These are phyloP conservation scores for Magnusiomyces starmeri DNA, from an alignment of 1,139 yeast genomes.

Conservation along the genomic window DNA sequence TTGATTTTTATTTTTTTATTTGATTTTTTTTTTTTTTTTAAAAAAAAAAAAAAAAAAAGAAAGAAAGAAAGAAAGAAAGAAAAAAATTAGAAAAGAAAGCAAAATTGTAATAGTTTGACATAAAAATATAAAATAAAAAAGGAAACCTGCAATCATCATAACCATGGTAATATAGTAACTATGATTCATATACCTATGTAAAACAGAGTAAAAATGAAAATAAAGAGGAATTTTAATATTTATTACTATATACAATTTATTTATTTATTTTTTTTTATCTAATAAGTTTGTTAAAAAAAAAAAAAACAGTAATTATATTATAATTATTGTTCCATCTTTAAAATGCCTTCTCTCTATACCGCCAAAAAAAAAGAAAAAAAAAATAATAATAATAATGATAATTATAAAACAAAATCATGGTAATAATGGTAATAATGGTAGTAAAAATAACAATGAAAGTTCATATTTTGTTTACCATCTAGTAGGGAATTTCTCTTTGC, in stretches of 20 bases:
- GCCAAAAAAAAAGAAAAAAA: not conserved
- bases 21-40: not conserved
- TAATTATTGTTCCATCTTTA: not conserved
- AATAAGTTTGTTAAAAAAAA: not conserved
- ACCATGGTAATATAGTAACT: too few relatives aligned
- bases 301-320: not conserved
- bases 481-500: constrained; percentile 40
- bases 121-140: too few relatives aligned
- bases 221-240: not conserved
- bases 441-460: constrained; percentile 5
- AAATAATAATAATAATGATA: not conserved
- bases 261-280: not conserved
- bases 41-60: not conserved
- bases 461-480: constrained; percentile 23
- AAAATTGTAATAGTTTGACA: too few relatives aligned
- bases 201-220: not conserved
- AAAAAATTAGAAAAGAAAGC: too few relatives aligned
- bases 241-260: not conserved
- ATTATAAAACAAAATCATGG: not conserved
- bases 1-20: not conserved
- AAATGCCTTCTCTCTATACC: not conserved
- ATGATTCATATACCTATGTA: too few relatives aligned
- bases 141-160: too few relatives aligned
- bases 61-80: not conserved
- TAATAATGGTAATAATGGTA: constrained; percentile 1